phyloP scores from a whole-genome alignment of 2,329 filamentous ascomycete species.

The Fusarium nodosum region DNA sequence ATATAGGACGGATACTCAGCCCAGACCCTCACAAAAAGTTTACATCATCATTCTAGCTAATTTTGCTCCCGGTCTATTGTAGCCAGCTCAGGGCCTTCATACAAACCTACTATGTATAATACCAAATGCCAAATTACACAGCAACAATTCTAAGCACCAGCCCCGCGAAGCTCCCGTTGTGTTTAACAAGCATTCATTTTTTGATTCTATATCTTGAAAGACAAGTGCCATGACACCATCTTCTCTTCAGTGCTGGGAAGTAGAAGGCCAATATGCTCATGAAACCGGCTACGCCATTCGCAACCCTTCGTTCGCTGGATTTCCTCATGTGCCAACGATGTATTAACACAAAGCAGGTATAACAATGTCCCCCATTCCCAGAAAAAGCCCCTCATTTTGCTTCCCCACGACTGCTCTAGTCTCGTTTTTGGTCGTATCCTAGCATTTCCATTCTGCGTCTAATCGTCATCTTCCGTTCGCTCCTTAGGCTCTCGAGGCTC shows the following conservation, averaged over 20 bases:
- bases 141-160: neutral
- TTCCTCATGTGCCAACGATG: constrained; percentile 50
- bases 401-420: constrained; percentile 35
- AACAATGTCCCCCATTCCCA: constrained; percentile 45
- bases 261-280: constrained; percentile 53
- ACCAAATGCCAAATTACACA: constrained; percentile 12
- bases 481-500: constrained; percentile 52
- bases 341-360: constrained; percentile 54
- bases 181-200: constrained; percentile 39
- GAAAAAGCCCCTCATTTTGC: constrained; percentile 37
- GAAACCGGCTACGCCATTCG: constrained; percentile 57
- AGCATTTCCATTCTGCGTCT: constrained; percentile 48
- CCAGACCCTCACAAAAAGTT: constrained; percentile 38
- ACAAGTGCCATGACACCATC: constrained; percentile 37
- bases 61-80: neutral
- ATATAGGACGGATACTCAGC: constrained; percentile 32
- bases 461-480: constrained; percentile 70
- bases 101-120: constrained; percentile 21
- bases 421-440: constrained; percentile 37
- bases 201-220: constrained; percentile 41
- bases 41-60: constrained; percentile 29
- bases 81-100: neutral
- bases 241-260: constrained; percentile 42
- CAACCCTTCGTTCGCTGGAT: constrained; percentile 52
- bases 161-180: neutral